Percentiles rank a stretch among this genome's conserved stretches.
These are phyloP conservation scores for Ophiocordyceps polyrhachis-furcata DNA, from an alignment of 2,329 filamentous ascomycete genomes.

Conservation along the genomic window DNA sequence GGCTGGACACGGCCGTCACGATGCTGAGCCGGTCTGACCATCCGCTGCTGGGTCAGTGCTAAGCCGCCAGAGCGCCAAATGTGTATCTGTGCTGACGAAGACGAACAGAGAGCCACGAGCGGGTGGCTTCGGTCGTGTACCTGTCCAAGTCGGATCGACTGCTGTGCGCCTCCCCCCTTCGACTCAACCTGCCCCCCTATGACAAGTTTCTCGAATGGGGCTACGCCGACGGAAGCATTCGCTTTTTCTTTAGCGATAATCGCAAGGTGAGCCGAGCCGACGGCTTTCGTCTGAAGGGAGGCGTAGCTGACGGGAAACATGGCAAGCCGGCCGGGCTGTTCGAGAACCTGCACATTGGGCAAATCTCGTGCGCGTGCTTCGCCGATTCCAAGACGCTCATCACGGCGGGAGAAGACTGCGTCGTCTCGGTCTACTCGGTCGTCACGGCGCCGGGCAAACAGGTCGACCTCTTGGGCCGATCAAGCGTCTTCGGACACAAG, in stretches of 20 bases:
- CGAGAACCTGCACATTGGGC: slow-evolving; percentile 84
- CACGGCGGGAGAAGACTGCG: slow-evolving; percentile 83
- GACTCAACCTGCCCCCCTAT: slow-evolving; percentile 76
- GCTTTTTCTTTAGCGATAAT: slow-evolving; percentile 74
- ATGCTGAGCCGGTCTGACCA: slow-evolving; percentile 62
- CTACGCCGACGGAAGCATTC: slow-evolving; percentile 78
- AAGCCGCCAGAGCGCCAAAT: background rate
- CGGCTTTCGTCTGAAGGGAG: background rate
- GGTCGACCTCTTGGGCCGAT: slow-evolving; percentile 61
- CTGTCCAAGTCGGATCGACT: slow-evolving; percentile 65
- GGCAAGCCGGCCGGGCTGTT: slow-evolving; percentile 58
- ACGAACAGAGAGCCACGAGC: slow-evolving; percentile 45
- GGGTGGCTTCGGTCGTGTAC: slow-evolving; percentile 62
- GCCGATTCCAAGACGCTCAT: slow-evolving; percentile 81
- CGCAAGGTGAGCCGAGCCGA: slow-evolving; percentile 36
- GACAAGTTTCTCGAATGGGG: slow-evolving; percentile 95
- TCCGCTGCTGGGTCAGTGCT: slow-evolving; percentile 44
- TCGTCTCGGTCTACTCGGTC: slow-evolving; percentile 69
- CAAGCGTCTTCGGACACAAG: slow-evolving; percentile 80
- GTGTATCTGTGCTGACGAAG: background rate
- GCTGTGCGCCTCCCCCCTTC: slow-evolving; percentile 66
- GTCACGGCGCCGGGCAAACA: slow-evolving; percentile 41
- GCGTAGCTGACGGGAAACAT: slow-evolving; percentile 9
- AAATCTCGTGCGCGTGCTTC: slow-evolving; percentile 67
- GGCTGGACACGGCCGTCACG: slow-evolving; percentile 62